Conservation (phyloP, 2,329 filamentous ascomycete species). For the Leptographium lundbergii region DNA sequence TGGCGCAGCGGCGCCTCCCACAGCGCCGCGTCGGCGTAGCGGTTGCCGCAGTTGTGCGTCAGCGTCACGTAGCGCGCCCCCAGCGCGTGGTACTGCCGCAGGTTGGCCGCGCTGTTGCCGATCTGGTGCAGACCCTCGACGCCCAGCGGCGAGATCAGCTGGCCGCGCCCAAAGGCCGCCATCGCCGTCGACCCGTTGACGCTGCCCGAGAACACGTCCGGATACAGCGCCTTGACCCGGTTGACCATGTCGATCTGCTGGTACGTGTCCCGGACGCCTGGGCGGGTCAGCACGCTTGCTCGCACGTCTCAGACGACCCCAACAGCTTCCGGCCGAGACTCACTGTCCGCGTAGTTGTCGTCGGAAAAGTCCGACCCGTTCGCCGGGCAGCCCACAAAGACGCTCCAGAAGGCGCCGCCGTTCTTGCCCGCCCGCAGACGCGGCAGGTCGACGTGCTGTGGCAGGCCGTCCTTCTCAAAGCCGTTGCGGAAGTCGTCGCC, state of each 20-base stretch:
- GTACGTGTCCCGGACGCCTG: constrained; percentile 34
- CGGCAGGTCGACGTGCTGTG: constrained; percentile 65
- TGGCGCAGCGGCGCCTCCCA: constrained; percentile 36
- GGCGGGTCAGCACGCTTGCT: neutral
- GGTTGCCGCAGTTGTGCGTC: constrained; percentile 89
- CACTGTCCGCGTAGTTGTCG: constrained; percentile 55
- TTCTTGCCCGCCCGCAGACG: constrained; percentile 58
- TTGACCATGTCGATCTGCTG: constrained; percentile 64
- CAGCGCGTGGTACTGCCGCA: constrained; percentile 63
- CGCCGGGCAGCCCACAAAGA: constrained; percentile 64
- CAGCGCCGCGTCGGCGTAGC: constrained; percentile 74
- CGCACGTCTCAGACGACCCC: no score
- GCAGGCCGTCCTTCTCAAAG: constrained; percentile 59
- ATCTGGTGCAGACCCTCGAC: constrained; percentile 91
- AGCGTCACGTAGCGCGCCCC: constrained; percentile 82
- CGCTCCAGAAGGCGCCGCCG: constrained; percentile 89
- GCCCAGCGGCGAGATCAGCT: constrained; percentile 65
- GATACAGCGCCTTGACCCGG: constrained; percentile 51
- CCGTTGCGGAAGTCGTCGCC: constrained; percentile 56
- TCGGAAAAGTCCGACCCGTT: constrained; percentile 64
- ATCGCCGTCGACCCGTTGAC: constrained; percentile 49
- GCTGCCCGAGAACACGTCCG: constrained; percentile 52
- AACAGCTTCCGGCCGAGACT: constrained; percentile 14
- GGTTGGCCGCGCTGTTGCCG: constrained; percentile 65
- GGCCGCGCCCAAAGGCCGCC: constrained; percentile 42